These are phyloP conservation scores for Malus hybrid DNA, from an alignment of 331 rosid species.

Conservation along the genomic window DNA sequence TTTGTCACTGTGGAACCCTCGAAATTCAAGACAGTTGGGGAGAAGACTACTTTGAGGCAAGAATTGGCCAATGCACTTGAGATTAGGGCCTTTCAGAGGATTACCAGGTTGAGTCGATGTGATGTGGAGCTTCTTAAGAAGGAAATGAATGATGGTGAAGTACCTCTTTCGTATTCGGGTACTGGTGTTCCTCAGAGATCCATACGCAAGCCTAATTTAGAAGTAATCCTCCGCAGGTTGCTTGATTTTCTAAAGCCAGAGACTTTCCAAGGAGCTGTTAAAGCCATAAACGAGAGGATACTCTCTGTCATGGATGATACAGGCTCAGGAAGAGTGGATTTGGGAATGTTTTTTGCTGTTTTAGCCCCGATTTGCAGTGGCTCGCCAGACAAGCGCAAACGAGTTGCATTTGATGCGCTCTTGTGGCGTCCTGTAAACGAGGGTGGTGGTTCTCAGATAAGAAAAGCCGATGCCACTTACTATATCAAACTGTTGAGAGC, in stretches of 20 bases:
- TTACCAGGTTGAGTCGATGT: slow-evolving; percentile 44
- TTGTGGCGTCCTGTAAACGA: slow-evolving; percentile 48
- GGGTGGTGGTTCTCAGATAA: slow-evolving; percentile 34
- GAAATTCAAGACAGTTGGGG: slow-evolving; percentile 34
- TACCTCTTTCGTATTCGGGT: slow-evolving; percentile 44
- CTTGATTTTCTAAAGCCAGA: slow-evolving; percentile 39
- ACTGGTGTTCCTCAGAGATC: slow-evolving; percentile 43
- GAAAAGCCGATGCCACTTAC: slow-evolving; percentile 22
- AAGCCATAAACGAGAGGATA: slow-evolving; percentile 42
- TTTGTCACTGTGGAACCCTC: slow-evolving; percentile 29
- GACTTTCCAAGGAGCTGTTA: slow-evolving; percentile 49
- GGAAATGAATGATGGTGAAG: slow-evolving; percentile 40
- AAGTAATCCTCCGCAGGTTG: slow-evolving; percentile 44
- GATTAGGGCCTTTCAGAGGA: slow-evolving; percentile 42
- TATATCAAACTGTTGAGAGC: slow-evolving; percentile 34
- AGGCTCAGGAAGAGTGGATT: slow-evolving; percentile 47
- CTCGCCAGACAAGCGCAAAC: slow-evolving; percentile 37
- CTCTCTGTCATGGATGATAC: slow-evolving; percentile 35
- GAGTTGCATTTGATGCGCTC: slow-evolving; percentile 36
- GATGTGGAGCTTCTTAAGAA: slow-evolving; percentile 33
- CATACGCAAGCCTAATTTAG: slow-evolving; percentile 42
- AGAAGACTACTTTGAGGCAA: slow-evolving; percentile 33
- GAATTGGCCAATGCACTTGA: slow-evolving; percentile 34
- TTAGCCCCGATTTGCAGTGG: slow-evolving; percentile 46
- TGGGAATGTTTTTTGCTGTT: slow-evolving; percentile 44